Evolutionary conservation across 306 rosid genomes (phyloP), one percentile per base, ranked within the genome.

Genomic region (Lotus japonicus): DNA sequence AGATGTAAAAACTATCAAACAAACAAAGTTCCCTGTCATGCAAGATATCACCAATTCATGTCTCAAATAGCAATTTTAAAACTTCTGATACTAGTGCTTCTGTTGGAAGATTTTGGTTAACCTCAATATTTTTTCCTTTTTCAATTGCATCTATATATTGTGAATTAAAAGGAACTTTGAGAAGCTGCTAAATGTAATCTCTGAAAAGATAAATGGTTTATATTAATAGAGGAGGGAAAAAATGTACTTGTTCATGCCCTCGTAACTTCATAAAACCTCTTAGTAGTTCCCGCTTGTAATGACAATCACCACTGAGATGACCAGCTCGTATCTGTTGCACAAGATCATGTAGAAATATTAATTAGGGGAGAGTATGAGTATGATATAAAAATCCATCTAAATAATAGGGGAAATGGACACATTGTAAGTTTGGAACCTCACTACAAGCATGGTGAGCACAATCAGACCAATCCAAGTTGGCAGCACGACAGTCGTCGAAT

Each of bases 391-490:
- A 39, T 9, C 18, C 50, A 79, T 35, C 6, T 57, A 60, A 26
- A 23, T 39, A 39, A 63, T 48, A 38, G 6, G 11, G 11, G 31
- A 2, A 41, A 45, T 39, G 59, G n/a, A 11, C 10, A 18, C 4
- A 6, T 2, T 7, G 51, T 38, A 43, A 33, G 23, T 77, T 45
- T 7, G 58, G 28, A 60, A 87, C 96, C 95, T 88, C 90, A 44
- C 95, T 84, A 68, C 92, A 90, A 80, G 97, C 95, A 58, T 77
- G 87, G 64, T 90, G 95, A 53, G 97, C 84, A 62, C 95, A 92
- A 58, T 85, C 71, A 54, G 80, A 46, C 96, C 96, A 92, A 33
- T 87, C 75, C 73, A 92, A 56, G 61, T 89, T 84, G 35, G 80
- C 79, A 17, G 81, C 86, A 48, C 87, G 90, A 46, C 97, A 90